Conservation (phyloP, 2,329 filamentous ascomycete species). For the Penicillium janthinellum region DNA sequence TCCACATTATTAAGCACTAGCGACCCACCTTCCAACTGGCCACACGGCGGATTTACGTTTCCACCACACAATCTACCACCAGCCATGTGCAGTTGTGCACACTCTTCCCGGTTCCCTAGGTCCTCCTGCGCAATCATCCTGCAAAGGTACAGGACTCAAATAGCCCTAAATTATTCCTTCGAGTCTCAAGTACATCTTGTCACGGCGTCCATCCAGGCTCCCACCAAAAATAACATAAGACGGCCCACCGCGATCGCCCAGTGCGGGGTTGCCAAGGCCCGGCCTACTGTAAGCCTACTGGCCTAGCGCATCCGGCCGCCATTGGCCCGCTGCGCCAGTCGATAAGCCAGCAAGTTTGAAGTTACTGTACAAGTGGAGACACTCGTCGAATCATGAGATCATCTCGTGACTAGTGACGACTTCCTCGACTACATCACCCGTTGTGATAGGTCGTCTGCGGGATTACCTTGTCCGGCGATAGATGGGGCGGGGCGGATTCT, state of each 20-base stretch:
- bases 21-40: no score
- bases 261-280: conserved; percentile 26
- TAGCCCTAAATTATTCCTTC: no score
- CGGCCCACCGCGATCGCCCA: conserved; percentile 8
- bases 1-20: no score
- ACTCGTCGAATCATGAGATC: conserved; percentile 16
- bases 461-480: conserved; percentile 2
- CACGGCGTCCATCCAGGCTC: background rate
- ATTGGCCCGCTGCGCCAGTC: background rate
- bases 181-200: background rate
- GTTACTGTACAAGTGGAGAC: background rate
- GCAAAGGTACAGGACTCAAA: no score
- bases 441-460: conserved; percentile 19
- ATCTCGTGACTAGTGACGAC: conserved; percentile 18
- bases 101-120: no score
- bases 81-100: no score
- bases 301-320: conserved; percentile 6
- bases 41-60: no score
- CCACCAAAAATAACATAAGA: background rate
- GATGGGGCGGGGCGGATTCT: conserved; percentile 9
- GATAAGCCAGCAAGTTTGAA: background rate
- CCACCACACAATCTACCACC: no score
- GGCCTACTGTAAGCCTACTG: background rate
- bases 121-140: no score
- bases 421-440: conserved; percentile 6